Conservation (phyloP, 306 rosid species). For the Erythrophleum fordii region DNA sequence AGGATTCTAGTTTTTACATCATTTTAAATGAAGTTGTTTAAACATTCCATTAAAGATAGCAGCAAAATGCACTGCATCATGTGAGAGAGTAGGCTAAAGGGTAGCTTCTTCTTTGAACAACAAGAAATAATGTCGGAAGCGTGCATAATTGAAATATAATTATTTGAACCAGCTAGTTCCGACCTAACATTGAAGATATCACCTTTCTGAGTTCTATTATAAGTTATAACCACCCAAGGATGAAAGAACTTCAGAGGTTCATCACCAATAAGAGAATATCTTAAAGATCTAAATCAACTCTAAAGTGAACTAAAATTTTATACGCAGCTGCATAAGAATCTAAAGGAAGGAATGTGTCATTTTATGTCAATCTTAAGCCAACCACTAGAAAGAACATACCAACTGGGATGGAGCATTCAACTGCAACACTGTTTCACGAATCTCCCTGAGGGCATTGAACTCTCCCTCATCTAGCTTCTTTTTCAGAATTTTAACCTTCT, state of each 20-base stretch:
- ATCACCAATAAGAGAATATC: constrained; percentile 9
- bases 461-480: constrained; percentile 68
- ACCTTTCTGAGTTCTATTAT: neutral
- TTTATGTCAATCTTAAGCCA: constrained; percentile 25
- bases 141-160: constrained; percentile 3
- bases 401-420: constrained; percentile 72
- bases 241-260: neutral
- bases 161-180: neutral
- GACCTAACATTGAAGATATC: neutral
- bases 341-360: constrained; percentile 31
- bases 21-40: constrained; percentile 19
- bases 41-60: neutral
- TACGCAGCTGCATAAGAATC: constrained; percentile 10
- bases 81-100: neutral
- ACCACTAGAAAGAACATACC: constrained; percentile 55
- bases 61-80: neutral
- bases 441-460: constrained; percentile 69
- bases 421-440: constrained; percentile 84
- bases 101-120: constrained; percentile 5
- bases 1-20: constrained; percentile 22
- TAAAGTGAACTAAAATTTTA: neutral
- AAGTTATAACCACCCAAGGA: neutral
- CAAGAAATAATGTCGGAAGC: neutral
- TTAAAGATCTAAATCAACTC: neutral
- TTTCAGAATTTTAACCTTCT: constrained; percentile 65